These are phyloP conservation scores for Vararia minispora DNA, from an alignment of 768 basidiomycete species.

Conservation along the genomic window DNA sequence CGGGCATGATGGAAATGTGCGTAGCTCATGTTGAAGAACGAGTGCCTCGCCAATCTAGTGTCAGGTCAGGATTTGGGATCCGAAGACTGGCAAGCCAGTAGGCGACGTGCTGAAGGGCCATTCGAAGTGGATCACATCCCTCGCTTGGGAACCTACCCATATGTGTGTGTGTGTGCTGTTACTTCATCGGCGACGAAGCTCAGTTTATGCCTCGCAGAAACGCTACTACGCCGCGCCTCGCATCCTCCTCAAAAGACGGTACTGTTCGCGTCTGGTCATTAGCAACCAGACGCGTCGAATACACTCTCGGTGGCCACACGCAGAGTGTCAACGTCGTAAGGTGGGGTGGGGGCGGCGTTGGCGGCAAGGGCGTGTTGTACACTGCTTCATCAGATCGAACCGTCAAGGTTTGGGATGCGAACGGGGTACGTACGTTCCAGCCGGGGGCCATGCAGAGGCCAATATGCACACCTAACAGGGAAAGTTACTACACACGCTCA, in stretches of 20 bases:
- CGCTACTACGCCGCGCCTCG: slow-evolving; percentile 66
- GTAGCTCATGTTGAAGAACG: slow-evolving; percentile 12
- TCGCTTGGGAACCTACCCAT: slow-evolving; percentile 95
- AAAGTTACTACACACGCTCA: slow-evolving; percentile 69
- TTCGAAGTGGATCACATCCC: slow-evolving; percentile 90
- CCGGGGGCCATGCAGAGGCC: slow-evolving; percentile 1
- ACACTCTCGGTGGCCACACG: slow-evolving; percentile 85
- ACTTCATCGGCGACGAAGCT: slow-evolving; percentile 1
- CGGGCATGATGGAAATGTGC: slow-evolving; percentile 85
- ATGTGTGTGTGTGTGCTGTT: slow-evolving; percentile 43
- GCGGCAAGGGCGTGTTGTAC: slow-evolving; percentile 66
- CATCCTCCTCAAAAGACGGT: slow-evolving; percentile 92
- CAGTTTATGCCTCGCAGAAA: slow-evolving; percentile 38
- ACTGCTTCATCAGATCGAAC: slow-evolving; percentile 93
- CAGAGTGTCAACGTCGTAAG: slow-evolving; percentile 91
- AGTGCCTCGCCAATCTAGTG: not conserved
- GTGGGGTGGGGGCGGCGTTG: slow-evolving; percentile 83
- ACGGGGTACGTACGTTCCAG: slow-evolving; percentile 31
- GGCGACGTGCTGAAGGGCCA: slow-evolving; percentile 90
- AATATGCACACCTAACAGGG: slow-evolving; percentile 38
- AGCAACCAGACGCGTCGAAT: slow-evolving; percentile 58
- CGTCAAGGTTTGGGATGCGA: slow-evolving; percentile 90
- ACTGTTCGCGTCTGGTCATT: slow-evolving; percentile 94
- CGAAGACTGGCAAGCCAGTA: slow-evolving; percentile 77
- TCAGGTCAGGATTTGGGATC: slow-evolving; percentile 84